phyloP scores from a whole-genome alignment of 495 filamentous ascomycete genomes.

The Massariosphaeria phaeospora region DNA sequence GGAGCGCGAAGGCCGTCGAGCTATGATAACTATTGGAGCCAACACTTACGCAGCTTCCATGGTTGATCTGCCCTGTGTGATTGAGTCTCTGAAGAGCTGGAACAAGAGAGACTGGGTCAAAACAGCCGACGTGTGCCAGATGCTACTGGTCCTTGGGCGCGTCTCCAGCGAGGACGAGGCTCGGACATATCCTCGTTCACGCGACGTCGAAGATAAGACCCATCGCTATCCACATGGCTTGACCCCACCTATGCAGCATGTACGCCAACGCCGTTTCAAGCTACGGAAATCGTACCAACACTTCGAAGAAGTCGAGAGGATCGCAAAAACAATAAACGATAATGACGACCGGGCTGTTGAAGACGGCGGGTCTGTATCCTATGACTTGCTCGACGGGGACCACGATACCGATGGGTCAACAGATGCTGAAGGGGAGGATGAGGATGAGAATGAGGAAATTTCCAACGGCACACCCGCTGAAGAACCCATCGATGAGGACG shows the following conservation, averaged over 20 bases:
- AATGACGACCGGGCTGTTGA: conserved; percentile 55
- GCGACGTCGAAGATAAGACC: conserved; percentile 56
- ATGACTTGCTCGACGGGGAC: conserved; percentile 61
- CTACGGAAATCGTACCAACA: conserved; percentile 75
- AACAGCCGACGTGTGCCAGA: conserved; percentile 89
- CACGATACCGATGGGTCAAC: conserved; percentile 47
- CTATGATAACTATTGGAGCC: conserved; percentile 63
- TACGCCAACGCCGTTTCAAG: conserved; percentile 77
- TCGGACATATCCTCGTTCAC: conserved; percentile 58
- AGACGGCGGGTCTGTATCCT: conserved; percentile 48
- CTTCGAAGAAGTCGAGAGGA: conserved; percentile 81
- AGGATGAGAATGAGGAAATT: conserved; percentile 17
- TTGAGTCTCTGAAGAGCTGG: conserved; percentile 96
- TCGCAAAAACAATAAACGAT: conserved; percentile 69
- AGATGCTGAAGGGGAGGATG: conserved; percentile 47
- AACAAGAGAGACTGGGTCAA: conserved; percentile 90
- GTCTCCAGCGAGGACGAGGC: conserved; percentile 72
- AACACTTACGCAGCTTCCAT: conserved; percentile 72
- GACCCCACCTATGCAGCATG: conserved; percentile 84
- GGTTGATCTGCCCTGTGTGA: conserved; percentile 84
- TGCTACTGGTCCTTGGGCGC: conserved; percentile 74
- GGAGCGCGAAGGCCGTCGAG: conserved; percentile 66
- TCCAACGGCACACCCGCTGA: conserved; percentile 50
- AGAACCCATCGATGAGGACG: conserved; percentile 43
- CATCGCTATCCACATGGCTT: conserved; percentile 87